Conservation (phyloP, 2,329 filamentous ascomycete species). For the Epichloe coenophiala region DNA sequence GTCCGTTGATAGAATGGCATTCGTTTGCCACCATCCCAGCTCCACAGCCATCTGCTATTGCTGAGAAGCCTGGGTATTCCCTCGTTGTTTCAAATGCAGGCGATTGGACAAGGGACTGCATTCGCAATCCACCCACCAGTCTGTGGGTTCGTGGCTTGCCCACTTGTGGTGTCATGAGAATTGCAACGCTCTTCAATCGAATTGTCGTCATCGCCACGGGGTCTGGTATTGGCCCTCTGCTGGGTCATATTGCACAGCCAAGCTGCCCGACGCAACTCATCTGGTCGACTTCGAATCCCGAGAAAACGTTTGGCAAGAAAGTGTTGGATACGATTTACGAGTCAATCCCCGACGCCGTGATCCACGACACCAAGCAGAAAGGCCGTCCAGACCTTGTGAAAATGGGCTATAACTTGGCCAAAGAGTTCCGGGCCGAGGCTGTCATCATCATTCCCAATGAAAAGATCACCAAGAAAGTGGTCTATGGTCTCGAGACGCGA, state of each 20-base stretch:
- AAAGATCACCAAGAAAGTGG: constrained; percentile 51
- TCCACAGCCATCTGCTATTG: constrained; percentile 20
- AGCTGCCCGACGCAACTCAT: constrained; percentile 45
- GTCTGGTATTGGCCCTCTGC: constrained; percentile 57
- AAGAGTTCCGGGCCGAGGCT: constrained; percentile 49
- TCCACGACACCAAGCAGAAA: constrained; percentile 49
- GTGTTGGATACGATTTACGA: constrained; percentile 41
- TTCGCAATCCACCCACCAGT: constrained; percentile 44
- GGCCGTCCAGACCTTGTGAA: constrained; percentile 45
- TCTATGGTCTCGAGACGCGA: constrained; percentile 53
- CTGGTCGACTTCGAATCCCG: constrained; percentile 53
- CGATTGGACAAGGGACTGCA: constrained; percentile 57
- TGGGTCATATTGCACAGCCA: constrained; percentile 42
- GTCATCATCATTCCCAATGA: constrained; percentile 64
- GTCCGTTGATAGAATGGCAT: constrained; percentile 59
- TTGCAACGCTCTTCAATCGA: constrained; percentile 51
- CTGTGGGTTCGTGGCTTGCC: constrained; percentile 59
- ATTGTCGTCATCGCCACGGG: constrained; percentile 58
- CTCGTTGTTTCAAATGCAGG: constrained; percentile 59
- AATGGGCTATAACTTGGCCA: constrained; percentile 37
- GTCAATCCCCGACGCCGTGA: constrained; percentile 48
- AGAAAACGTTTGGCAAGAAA: constrained; percentile 45
- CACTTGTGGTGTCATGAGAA: constrained; percentile 52
- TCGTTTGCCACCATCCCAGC: constrained; percentile 62
- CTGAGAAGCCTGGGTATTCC: constrained; percentile 39